Evolutionary conservation across 805 yeast genomes (phyloP).

Genomic region (Metschnikowia hibisci): DNA sequence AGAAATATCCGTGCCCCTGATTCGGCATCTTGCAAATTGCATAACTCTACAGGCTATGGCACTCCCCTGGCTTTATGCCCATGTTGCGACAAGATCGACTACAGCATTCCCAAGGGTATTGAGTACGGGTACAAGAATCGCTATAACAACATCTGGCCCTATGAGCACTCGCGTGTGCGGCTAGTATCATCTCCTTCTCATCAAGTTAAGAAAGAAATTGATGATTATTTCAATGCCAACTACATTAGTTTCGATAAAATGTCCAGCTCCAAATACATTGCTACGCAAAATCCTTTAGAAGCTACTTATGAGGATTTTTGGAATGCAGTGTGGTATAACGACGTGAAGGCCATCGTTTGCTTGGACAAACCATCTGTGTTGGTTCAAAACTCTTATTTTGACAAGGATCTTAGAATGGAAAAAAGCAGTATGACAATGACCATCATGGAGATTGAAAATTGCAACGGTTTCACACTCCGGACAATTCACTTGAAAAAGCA

Average conservation of each 20-base stretch:
- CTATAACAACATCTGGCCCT: slow-evolving; percentile 85
- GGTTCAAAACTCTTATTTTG: slow-evolving; percentile 18
- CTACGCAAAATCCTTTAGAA: slow-evolving; percentile 43
- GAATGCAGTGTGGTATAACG: slow-evolving; percentile 34
- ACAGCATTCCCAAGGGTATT: slow-evolving; percentile 54
- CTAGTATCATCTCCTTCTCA: slow-evolving; percentile 29
- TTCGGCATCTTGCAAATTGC: slow-evolving; percentile 9
- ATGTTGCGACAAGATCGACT: slow-evolving; percentile 37
- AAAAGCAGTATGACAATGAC: slow-evolving; percentile 14
- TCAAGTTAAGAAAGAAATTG: slow-evolving; percentile 16
- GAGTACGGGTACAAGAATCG: slow-evolving; percentile 80
- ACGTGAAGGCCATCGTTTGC: slow-evolving; percentile 34
- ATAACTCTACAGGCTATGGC: slow-evolving; percentile 24
- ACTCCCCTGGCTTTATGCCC: slow-evolving; percentile 43
- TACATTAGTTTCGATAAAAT: slow-evolving; percentile 31
- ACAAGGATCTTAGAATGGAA: slow-evolving; percentile 18
- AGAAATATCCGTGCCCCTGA: neutral
- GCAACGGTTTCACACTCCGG: slow-evolving; percentile 16
- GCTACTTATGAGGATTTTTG: slow-evolving; percentile 44
- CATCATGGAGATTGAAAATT: slow-evolving; percentile 8
- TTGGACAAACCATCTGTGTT: slow-evolving; percentile 26
- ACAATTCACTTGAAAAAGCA: slow-evolving; percentile 11
- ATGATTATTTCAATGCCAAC: slow-evolving; percentile 46
- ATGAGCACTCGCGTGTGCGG: slow-evolving; percentile 78
- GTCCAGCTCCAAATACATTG: slow-evolving; percentile 33